phyloP scores from a whole-genome alignment of 108 stramenopile genomes.

The Nitzschia sp. region DNA sequence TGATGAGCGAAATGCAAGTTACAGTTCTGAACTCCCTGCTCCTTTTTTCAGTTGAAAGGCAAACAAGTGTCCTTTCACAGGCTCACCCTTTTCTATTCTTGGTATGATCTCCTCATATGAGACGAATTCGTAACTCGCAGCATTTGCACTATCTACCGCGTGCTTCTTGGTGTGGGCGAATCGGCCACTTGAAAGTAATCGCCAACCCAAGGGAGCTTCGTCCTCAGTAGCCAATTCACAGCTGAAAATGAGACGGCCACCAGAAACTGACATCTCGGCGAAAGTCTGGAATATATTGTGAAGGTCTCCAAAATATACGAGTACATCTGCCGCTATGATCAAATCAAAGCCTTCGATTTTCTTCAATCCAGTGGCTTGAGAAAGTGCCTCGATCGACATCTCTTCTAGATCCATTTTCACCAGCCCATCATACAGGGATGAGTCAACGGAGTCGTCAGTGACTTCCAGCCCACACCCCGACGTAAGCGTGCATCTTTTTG shows the following conservation, averaged over 20 bases:
- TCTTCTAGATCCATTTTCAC: conserved; percentile 64
- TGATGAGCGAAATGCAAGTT: too few species aligned
- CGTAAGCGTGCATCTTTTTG: conserved; percentile 47
- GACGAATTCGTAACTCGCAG: conserved; percentile 44
- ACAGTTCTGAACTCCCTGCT: background rate
- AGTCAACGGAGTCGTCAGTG: too few species aligned
- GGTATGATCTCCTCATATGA: conserved; percentile 60
- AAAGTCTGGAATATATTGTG: conserved; percentile 38
- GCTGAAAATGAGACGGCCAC: conserved; percentile 54
- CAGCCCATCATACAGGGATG: conserved; percentile 58
- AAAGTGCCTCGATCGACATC: conserved; percentile 15
- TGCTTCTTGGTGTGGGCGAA: conserved; percentile 75
- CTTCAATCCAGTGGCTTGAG: conserved; percentile 24
- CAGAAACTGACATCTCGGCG: background rate
- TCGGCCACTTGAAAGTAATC: conserved; percentile 56
- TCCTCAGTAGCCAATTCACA: conserved; percentile 61
- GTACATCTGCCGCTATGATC: conserved; percentile 74
- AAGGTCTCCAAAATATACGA: conserved; percentile 72
- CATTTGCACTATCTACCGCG: conserved; percentile 39
- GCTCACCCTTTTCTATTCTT: conserved; percentile 66
- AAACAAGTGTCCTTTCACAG: conserved; percentile 69
- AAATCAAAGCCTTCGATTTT: conserved; percentile 58
- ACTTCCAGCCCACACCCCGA: conserved; percentile 42
- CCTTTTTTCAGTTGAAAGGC: conserved; percentile 31
- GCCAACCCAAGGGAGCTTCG: conserved; percentile 58